Base-by-base conservation (phyloP, 352 stramenopile species). In the Phytopythium vexans region DNA sequence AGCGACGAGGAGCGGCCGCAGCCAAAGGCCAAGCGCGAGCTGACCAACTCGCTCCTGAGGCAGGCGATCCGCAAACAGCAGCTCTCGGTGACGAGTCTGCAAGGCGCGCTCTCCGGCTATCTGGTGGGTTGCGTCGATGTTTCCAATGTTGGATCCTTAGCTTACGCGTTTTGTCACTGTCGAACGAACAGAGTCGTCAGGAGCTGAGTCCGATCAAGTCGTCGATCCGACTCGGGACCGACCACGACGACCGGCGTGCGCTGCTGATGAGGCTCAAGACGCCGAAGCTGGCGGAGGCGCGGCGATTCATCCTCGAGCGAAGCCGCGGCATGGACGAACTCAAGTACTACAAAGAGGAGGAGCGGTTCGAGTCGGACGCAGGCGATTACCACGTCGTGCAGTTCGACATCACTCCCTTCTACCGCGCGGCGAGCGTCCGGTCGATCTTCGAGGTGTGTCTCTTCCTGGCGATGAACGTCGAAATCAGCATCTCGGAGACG, bases 401-500 rank as follows among this genome's bases (percentile, higher is more conserved):
- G 9, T 85, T 81, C 37, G 70, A 76, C 33, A 49, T 77, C 32
- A 42, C 66, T 21, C 69, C 63, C n/a, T 43, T 67, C 50, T 43
- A 53, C 9, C 52, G 21, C 10, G 32, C 14, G 2, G 33, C 7
- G 6, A 61, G 69, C 3, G 73, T 87, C 4, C 56, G 63, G 27
- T 68, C 77, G 33, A 65, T 87, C 12, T 84, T 79, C 50, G 70
- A 76, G 7, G 69, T 66, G 0, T 58, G 81, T 12, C 61, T 70
- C 41, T 80, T 83, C 43, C 72, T 73, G 27, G 64, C 70, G 15
- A 72, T 70, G 48, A 89, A 87, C 52, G 62, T 79, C 6, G 79
- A 89, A 59, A 84, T 89, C 55, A 82, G 74, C 35, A 80, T 88
- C 56, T 88, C 79, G 6, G 79, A 89, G 52, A 74, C 60, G 6